Evolutionary conservation across 2,329 filamentous ascomycete genomes (phyloP).

Genomic region (Colletotrichum sidae): DNA sequence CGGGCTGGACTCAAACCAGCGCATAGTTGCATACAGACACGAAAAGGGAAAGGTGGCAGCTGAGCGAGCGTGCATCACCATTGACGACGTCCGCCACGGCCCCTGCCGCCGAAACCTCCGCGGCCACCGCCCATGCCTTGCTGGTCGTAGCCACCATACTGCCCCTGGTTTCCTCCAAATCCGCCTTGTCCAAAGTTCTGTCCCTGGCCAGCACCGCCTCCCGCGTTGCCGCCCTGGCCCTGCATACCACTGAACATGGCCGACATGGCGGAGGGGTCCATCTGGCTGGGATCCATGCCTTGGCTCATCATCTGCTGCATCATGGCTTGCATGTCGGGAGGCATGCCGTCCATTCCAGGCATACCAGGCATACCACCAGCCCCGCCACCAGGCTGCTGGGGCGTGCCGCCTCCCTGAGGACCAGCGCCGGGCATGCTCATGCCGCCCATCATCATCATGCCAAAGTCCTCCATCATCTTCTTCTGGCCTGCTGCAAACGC

Average conservation of each 20-base stretch:
- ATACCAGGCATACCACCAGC: constrained; percentile 58
- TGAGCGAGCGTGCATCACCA: constrained; percentile 10
- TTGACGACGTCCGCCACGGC: constrained; percentile 45
- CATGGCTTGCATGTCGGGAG: constrained; percentile 75
- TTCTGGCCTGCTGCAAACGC: constrained; percentile 74
- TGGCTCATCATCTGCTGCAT: constrained; percentile 78
- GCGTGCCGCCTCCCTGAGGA: constrained; percentile 42
- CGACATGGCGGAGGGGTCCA: constrained; percentile 69
- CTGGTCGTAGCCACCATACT: constrained; percentile 62
- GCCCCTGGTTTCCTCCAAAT: constrained; percentile 65
- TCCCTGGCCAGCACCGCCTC: constrained; percentile 61
- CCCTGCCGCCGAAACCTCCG: constrained; percentile 43
- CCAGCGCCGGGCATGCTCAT: constrained; percentile 56
- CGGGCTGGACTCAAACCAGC: constrained; percentile 24
- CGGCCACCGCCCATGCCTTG: constrained; percentile 58
- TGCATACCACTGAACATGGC: constrained; percentile 72
- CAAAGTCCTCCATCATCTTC: constrained; percentile 81
- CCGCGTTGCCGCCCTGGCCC: constrained; percentile 55
- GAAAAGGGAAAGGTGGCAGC: background rate
- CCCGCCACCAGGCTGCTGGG: constrained; percentile 35
- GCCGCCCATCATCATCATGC: constrained; percentile 75
- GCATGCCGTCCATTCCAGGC: constrained; percentile 71
- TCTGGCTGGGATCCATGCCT: constrained; percentile 74
- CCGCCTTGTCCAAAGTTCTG: constrained; percentile 64
- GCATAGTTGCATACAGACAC: constrained; percentile 12